Percentiles rank a stretch among this genome's conserved stretches.
These are phyloP conservation scores for Singerocomus inundabilis DNA, from an alignment of 1,284 basidiomycete species.

Conservation along the genomic window DNA sequence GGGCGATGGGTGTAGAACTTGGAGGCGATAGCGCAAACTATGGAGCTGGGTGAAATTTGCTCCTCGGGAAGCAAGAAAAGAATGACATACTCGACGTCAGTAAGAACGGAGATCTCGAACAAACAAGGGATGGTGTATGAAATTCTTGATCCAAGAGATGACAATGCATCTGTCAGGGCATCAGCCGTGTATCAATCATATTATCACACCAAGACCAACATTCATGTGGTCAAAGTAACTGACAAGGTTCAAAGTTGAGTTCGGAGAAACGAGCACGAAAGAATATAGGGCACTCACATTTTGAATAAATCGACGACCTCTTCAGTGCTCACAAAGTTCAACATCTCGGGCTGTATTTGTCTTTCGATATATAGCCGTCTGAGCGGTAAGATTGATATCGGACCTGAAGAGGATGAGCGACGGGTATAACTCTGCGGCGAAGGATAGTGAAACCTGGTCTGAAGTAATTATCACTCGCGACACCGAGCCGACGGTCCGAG, in stretches of 20 bases:
- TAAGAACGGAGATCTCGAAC: constrained; percentile 88
- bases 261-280: constrained; percentile 7
- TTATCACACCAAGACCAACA: constrained; percentile 41
- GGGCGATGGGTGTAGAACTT: constrained; percentile 85
- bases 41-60: constrained; percentile 5
- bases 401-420: constrained; percentile 42
- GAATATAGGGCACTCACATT: constrained; percentile 59
- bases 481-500: constrained; percentile 60
- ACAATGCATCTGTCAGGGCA: constrained; percentile 56
- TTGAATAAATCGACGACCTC: constrained; percentile 90
- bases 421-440: not conserved
- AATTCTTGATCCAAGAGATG: constrained; percentile 80
- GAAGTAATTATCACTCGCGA: constrained; percentile 92
- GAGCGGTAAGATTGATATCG: constrained; percentile 84
- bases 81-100: constrained; percentile 80
- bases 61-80: not conserved
- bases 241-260: constrained; percentile 16
- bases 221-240: constrained; percentile 80
- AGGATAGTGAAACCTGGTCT: constrained; percentile 68
- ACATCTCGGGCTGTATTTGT: constrained; percentile 86
- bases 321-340: constrained; percentile 79
- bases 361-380: constrained; percentile 87
- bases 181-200: constrained; percentile 4
- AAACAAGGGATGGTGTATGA: constrained; percentile 89
- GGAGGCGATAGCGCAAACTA: constrained; percentile 91